phyloP scores from a whole-genome alignment of 805 yeast genomes.

The Yamadazyma scolyti region DNA sequence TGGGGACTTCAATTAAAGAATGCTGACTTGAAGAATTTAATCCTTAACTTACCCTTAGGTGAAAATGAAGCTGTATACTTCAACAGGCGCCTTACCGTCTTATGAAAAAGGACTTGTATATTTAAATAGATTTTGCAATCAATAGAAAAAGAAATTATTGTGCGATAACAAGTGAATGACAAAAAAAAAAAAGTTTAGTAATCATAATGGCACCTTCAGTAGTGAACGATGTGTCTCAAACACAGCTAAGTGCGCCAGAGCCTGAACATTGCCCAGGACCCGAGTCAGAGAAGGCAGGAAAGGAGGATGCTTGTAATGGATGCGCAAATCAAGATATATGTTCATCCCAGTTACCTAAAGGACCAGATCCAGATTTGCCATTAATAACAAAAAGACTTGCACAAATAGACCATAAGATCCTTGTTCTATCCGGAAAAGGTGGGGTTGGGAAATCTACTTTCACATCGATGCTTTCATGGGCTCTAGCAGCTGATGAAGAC shows the following conservation, averaged over 20 bases:
- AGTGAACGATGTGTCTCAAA: slow-evolving; percentile 11
- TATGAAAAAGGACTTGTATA: not conserved
- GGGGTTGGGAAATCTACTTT: slow-evolving; percentile 98
- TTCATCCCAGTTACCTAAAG: slow-evolving; percentile 76
- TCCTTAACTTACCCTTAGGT: slow-evolving; percentile 40
- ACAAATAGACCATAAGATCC: slow-evolving; percentile 69
- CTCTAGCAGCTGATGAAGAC: slow-evolving; percentile 74
- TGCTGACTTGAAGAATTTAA: slow-evolving; percentile 2
- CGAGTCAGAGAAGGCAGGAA: slow-evolving; percentile 89
- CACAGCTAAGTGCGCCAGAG: slow-evolving; percentile 10
- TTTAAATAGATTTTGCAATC: not conserved
- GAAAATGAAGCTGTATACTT: slow-evolving; percentile 43
- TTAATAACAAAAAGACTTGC: slow-evolving; percentile 64
- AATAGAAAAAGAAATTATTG: not conserved
- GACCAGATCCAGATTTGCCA: slow-evolving; percentile 93
- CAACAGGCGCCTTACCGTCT: slow-evolving; percentile 2
- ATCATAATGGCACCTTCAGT: slow-evolving; percentile 21
- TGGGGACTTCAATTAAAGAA: slow-evolving; percentile 24
- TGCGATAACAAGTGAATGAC: not conserved
- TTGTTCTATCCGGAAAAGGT: slow-evolving; percentile 80
- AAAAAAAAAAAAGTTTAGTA: not conserved
- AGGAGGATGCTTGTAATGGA: slow-evolving; percentile 89
- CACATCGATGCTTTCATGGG: slow-evolving; percentile 96
- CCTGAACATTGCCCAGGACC: slow-evolving; percentile 99
- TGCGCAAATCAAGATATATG: slow-evolving; percentile 94